Evolutionary conservation across 2,329 filamentous ascomycete genomes (phyloP), one percentile per base, ranked within the genome.

Genomic region (Coniochaeta sp.): DNA sequence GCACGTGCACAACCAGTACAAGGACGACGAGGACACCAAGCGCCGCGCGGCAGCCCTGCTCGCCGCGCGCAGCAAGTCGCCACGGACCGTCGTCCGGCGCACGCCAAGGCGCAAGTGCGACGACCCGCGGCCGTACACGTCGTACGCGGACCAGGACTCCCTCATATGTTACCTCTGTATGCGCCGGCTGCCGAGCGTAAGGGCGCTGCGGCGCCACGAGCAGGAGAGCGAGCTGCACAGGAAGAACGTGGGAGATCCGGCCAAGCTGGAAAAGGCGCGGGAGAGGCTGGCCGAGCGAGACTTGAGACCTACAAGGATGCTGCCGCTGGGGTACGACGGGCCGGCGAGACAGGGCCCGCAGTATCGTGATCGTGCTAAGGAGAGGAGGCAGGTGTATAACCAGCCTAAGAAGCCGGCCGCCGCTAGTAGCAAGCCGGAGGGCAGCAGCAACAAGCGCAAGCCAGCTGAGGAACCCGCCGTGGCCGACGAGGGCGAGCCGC

Each of bases 311-410:
- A 64, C 62, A 26, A 64, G 64, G 32, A 62, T 63, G 10, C 66
- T 64, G 22, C 34, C 32, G 16, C n/a, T 50, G 22, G 59, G 32
- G 55, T 28, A 52, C 34, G 44, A 7, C 55, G 36, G 7, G 4
- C 17, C 28, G 38, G 57, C 17, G 56, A 61, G 4, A 58, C 60
- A 32, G 62, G 66, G 47, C 64, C 65, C 16, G 56, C 38, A n/a
- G 69, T 89, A 88, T 68, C 81, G 85, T 26, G 88, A 91, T 68
- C 80, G 88, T 36, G 88, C 88, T 6, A 86, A 83, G 66, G 87
- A 90, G 70, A 81, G 88, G 19, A 81, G 88, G 8, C 72, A 82
- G 61, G 83, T 80, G 1, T 86, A 85, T 68, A 84, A 81, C 60
- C 87, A 87, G 66, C 84, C 82, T 2, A 81, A 75, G 57, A 84